Percentiles rank a stretch among this genome's conserved stretches.
These are phyloP conservation scores for Suillus spraguei DNA, from an alignment of 768 basidiomycete species.

Conservation along the genomic window DNA sequence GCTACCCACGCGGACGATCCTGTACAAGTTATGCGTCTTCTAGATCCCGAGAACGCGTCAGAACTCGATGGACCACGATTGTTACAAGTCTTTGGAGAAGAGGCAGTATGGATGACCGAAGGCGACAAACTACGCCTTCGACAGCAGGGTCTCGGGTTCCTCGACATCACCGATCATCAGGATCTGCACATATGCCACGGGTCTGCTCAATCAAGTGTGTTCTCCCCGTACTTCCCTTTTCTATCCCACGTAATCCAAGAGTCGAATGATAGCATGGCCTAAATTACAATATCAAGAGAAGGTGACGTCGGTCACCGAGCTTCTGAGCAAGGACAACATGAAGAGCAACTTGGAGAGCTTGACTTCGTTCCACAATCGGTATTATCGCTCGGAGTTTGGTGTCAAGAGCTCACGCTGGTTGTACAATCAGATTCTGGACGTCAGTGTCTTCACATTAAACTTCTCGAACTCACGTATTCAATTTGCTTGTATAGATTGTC, in stretches of 20 bases:
- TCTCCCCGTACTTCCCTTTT: not conserved
- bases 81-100: conserved; percentile 16
- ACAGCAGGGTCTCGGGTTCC: conserved; percentile 18
- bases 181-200: not conserved
- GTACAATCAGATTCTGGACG: conserved; percentile 24
- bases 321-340: conserved; percentile 30
- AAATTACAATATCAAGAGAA: conserved; percentile 17
- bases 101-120: conserved; percentile 22
- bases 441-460: not conserved
- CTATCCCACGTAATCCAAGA: conserved; percentile 41
- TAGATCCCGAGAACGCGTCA: conserved; percentile 18
- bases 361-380: conserved; percentile 45
- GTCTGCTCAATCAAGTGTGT: conserved; percentile 6
- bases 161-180: conserved; percentile 16
- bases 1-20: conserved; percentile 19
- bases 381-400: conserved; percentile 43
- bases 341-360: conserved; percentile 37
- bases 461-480: not conserved
- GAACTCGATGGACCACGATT: conserved; percentile 23
- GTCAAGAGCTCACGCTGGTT: conserved; percentile 43
- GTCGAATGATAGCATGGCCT: conserved; percentile 30
- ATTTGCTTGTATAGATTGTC: conserved; percentile 11
- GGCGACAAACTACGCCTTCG: conserved; percentile 19
- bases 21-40: conserved; percentile 18
- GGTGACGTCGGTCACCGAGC: conserved; percentile 11